Base-by-base conservation (phyloP, 192 early-diverging fungal genomes). In the Umbelopsis sp. region DNA sequence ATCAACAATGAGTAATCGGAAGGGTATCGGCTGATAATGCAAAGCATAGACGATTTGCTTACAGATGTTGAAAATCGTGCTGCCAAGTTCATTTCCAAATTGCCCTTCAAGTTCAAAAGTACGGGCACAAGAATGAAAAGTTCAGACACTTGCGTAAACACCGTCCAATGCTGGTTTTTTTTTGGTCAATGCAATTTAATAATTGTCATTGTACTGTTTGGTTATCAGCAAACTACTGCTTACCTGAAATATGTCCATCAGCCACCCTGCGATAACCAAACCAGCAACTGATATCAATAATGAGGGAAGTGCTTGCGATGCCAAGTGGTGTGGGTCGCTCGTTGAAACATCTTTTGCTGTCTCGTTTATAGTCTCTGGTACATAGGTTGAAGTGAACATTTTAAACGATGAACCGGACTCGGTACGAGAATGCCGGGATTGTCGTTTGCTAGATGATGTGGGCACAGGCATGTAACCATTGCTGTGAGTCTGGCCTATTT, bases 11-110 rank as follows among this genome's bases (percentile, higher is more conserved):
- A 61, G 21, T 25, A 30, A 27, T 46, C 9, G 8, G 64, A 8
- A n/a, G 23, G 18, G 50, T 49, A 33, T 30, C 27, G 35, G 20
- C 16, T 20, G 66, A 27, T 27, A 74, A 44, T 35, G 9, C 21
- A 52, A 66, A 61, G 0, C n/a, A 49, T 30, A 21, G 7, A 10
- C 4, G 2, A 25, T 37, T 52, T 6, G 22, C 46, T 48, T 77
- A 91, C 81, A 68, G 82, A 87, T 10, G 94, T 95, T 2, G 93
- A 91, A 20, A 97, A 80, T 9, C 95, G 86, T n/a, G 94, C 87
- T 7, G 92, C 91, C 65, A 97, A 84, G 55, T 93, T 97, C 84
- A 95, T 91, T 74, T 97, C 95, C 15, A 96, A 84, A 77, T 96
- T 97, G 66, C 95, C 94, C 69, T 97, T 97, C 20, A 97, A 77